Percentiles rank a stretch among this genome's conserved stretches.
These are phyloP conservation scores for Cyberlindnera mycetangii DNA, from an alignment of 805 yeast genomes.

Conservation along the genomic window DNA sequence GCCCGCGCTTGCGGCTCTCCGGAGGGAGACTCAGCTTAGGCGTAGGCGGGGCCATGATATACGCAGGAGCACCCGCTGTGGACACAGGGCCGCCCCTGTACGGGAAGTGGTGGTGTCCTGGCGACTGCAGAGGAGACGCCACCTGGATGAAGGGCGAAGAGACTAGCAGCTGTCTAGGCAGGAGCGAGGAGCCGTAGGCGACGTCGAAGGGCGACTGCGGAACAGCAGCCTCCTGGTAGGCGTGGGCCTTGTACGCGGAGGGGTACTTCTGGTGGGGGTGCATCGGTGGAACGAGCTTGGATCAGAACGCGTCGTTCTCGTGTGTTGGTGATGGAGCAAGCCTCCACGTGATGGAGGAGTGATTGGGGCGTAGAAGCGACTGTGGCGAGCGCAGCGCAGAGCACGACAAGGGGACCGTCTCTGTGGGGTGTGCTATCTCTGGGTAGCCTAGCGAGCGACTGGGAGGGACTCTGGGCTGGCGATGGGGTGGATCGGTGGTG, in stretches of 20 bases:
- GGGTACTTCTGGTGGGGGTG: slow-evolving; percentile 26
- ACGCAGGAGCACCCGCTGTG: slow-evolving; percentile 3
- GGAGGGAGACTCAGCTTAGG: slow-evolving; percentile 24
- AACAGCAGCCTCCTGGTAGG: slow-evolving; percentile 18
- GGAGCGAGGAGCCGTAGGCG: slow-evolving; percentile 55
- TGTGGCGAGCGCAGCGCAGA: too few relatives aligned
- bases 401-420: too few relatives aligned
- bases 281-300: slow-evolving; percentile 3
- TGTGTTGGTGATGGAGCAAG: background rate
- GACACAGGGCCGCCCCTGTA: slow-evolving; percentile 8
- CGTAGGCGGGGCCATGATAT: slow-evolving; percentile 20
- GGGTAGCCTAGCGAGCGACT: background rate
- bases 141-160: slow-evolving; percentile 55
- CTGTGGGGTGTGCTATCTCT: too few relatives aligned
- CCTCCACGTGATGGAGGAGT: background rate
- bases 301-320: background rate
- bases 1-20: slow-evolving; percentile 15
- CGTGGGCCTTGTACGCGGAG: slow-evolving; percentile 16
- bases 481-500: too few relatives aligned
- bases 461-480: too few relatives aligned
- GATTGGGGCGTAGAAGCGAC: too few relatives aligned
- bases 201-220: slow-evolving; percentile 59
- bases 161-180: slow-evolving; percentile 59
- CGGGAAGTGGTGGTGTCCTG: slow-evolving; percentile 19
- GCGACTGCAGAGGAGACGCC: slow-evolving; percentile 35